Evolutionary conservation across 78 protist genomes (phyloP).

Genomic region (Dictyostelium citrinum): DNA sequence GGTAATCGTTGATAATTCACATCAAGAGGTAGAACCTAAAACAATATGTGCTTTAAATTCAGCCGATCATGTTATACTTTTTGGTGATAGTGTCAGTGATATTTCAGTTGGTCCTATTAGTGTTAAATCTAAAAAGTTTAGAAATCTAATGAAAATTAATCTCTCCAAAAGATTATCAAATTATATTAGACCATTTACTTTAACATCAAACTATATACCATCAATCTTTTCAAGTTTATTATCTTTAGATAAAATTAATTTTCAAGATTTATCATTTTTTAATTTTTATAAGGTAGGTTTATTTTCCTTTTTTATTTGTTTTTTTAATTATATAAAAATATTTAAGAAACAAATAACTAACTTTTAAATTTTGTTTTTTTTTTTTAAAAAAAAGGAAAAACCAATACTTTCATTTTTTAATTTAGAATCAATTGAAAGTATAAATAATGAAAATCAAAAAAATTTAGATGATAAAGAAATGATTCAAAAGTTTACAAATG

Average conservation of each 20-base stretch:
- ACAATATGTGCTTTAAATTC: slow-evolving; percentile 10
- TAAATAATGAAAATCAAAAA: neutral
- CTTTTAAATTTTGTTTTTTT: no score
- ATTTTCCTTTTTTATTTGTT: neutral
- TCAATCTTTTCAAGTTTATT: neutral
- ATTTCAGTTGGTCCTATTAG: slow-evolving; percentile 3
- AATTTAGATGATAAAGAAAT: slow-evolving; percentile 1
- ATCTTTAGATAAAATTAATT: neutral
- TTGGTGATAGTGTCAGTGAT: slow-evolving; percentile 18
- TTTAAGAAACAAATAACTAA: no score
- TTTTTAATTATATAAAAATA: no score
- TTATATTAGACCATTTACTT: neutral
- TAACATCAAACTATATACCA: neutral
- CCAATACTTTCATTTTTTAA: slow-evolving; percentile 16
- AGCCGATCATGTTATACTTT: slow-evolving; percentile 27
- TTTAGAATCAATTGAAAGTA: slow-evolving; percentile 7
- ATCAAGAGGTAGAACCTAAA: slow-evolving; percentile 62
- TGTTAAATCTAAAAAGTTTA: neutral
- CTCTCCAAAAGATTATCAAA: slow-evolving; percentile 5
- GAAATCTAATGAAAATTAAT: neutral
- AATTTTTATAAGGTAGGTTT: neutral
- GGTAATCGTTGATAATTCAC: slow-evolving; percentile 54
- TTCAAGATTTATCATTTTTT: neutral
- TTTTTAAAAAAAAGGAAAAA: neutral
- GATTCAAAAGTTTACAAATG: neutral